Evolutionary conservation across 2,329 filamentous ascomycete genomes (phyloP).

Genomic region (Calonectria naviculata): DNA sequence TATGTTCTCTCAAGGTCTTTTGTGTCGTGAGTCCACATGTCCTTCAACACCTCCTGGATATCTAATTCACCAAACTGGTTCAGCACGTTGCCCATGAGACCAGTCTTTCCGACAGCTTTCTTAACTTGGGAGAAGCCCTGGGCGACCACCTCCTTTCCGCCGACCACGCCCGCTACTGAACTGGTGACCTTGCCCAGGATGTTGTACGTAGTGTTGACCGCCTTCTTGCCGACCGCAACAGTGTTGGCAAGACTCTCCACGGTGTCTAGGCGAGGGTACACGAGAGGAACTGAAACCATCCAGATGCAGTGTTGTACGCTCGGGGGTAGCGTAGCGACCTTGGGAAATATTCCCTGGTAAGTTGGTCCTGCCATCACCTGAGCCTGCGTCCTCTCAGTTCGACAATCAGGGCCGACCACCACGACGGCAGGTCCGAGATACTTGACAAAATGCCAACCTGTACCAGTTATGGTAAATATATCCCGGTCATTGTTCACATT

Average conservation of each 20-base stretch:
- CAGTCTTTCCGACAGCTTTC: slow-evolving; percentile 94
- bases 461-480: slow-evolving; percentile 96
- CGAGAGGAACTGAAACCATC: slow-evolving; percentile 91
- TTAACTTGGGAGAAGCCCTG: slow-evolving; percentile 96
- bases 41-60: slow-evolving; percentile 91
- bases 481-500: slow-evolving; percentile 90
- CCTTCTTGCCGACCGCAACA: slow-evolving; percentile 94
- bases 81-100: slow-evolving; percentile 94
- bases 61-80: slow-evolving; percentile 98
- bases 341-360: slow-evolving; percentile 97
- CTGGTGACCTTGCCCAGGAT: slow-evolving; percentile 94
- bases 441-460: slow-evolving; percentile 98
- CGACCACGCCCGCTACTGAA: slow-evolving; percentile 94
- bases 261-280: slow-evolving; percentile 92
- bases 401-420: slow-evolving; percentile 89
- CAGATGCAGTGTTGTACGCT: slow-evolving; percentile 97
- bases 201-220: slow-evolving; percentile 96
- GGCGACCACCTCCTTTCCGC: slow-evolving; percentile 91
- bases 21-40: slow-evolving; percentile 98
- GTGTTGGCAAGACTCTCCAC: slow-evolving; percentile 93
- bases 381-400: slow-evolving; percentile 89
- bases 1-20: slow-evolving; percentile 98
- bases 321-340: slow-evolving; percentile 88
- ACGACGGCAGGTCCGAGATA: slow-evolving; percentile 92
- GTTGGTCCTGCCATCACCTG: slow-evolving; percentile 97